These are phyloP conservation scores for Aspergillus heteromorphus DNA, from an alignment of 495 filamentous ascomycete genomes.

Conservation along the genomic window DNA sequence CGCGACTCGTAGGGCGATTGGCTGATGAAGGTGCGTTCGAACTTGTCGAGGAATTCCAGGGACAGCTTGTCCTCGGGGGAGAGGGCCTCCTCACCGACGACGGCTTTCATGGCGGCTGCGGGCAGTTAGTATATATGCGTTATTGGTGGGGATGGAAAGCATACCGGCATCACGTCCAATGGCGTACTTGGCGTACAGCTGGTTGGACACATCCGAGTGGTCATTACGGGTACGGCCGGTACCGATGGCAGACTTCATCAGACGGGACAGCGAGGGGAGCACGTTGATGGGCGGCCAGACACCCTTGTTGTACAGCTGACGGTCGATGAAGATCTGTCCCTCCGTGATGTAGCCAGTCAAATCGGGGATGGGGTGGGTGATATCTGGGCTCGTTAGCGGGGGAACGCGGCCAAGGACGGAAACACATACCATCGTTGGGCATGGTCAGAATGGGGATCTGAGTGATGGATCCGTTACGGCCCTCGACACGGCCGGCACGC, in stretches of 20 bases:
- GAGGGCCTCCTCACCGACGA: slow-evolving; percentile 96
- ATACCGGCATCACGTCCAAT: slow-evolving; percentile 87
- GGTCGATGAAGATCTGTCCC: slow-evolving; percentile 97
- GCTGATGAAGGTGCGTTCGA: slow-evolving; percentile 87
- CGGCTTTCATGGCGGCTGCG: slow-evolving; percentile 93
- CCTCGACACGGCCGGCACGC: slow-evolving; percentile 95
- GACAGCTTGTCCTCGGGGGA: slow-evolving; percentile 95
- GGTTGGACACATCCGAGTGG: slow-evolving; percentile 97
- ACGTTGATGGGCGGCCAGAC: slow-evolving; percentile 99
- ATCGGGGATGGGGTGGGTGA: slow-evolving; percentile 98
- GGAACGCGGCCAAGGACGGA: not conserved
- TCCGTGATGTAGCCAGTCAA: slow-evolving; percentile 98
- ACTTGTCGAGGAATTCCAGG: slow-evolving; percentile 97
- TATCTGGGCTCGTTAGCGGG: slow-evolving; percentile 53
- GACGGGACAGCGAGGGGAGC: slow-evolving; percentile 92
- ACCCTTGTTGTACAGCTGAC: slow-evolving; percentile 90
- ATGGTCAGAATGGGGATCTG: slow-evolving; percentile 99
- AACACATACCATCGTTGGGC: slow-evolving; percentile 81
- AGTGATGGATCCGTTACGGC: slow-evolving; percentile 96
- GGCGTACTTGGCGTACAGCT: slow-evolving; percentile 99
- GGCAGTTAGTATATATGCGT: not conserved
- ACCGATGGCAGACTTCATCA: slow-evolving; percentile 99
- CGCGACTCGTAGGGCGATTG: slow-evolving; percentile 90
- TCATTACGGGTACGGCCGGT: slow-evolving; percentile 93
- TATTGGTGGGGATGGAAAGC: slow-evolving; percentile 10